These are phyloP conservation scores for Vinca minor DNA, from an alignment of 257 asterid genomes.

Conservation along the genomic window DNA sequence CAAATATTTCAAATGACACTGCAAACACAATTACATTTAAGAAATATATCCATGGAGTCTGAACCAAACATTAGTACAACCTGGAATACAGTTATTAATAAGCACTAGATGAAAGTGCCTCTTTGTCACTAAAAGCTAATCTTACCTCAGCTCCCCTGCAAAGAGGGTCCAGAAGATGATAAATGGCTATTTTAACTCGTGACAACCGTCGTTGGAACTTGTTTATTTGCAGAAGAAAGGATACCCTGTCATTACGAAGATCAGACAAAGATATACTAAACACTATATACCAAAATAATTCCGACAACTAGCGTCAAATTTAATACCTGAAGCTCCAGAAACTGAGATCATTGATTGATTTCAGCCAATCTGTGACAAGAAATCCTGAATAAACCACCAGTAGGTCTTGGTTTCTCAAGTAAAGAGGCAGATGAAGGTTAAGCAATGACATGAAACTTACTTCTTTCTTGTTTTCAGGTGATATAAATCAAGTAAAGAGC, in stretches of 20 bases:
- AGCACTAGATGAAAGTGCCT: background rate
- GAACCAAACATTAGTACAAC: background rate
- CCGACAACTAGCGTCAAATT: too few species aligned
- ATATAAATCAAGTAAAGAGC: too few species aligned
- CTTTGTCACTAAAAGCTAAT: background rate
- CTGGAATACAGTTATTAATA: background rate
- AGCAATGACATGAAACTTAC: too few species aligned
- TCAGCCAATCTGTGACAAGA: too few species aligned
- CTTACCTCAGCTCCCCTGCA: background rate
- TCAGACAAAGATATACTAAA: background rate
- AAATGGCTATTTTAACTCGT: background rate
- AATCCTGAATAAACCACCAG: too few species aligned
- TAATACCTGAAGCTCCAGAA: too few species aligned
- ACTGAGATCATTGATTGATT: too few species aligned
- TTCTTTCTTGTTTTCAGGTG: too few species aligned
- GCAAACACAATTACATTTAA: background rate
- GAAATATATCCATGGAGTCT: background rate
- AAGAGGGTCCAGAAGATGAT: background rate
- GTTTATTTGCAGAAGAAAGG: background rate
- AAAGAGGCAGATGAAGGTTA: too few species aligned
- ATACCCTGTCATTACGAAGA: background rate
- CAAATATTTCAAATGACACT: background rate
- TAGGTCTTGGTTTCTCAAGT: too few species aligned
- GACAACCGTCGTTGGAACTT: background rate
- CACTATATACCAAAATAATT: too few species aligned